A percentile compares a stretch with the other conserved stretches of the same genome.
Conservation (phyloP, 208 protist species). For the Crithidia thermophila region DNA sequence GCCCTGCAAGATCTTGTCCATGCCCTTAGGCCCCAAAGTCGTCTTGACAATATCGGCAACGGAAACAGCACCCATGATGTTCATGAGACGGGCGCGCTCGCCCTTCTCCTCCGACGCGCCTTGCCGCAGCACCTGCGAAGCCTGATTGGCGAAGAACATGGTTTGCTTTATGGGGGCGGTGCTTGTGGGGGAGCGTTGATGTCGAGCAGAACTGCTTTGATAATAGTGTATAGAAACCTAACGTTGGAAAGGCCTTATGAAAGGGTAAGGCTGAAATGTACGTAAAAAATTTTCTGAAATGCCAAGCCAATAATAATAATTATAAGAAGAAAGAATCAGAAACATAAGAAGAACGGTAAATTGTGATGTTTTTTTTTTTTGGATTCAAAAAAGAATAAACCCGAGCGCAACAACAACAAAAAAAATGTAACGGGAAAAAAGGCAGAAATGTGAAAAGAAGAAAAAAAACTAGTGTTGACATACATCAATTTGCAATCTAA, state of each 20-base stretch:
- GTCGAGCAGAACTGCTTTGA: too few species aligned
- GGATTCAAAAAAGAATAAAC: conserved; percentile 5
- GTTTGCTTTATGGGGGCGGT: conserved; percentile 2
- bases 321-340: conserved; percentile 11
- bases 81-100: conserved; percentile 92
- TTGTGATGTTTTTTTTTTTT: conserved; percentile 1
- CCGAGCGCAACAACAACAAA: background rate
- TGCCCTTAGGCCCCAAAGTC: conserved; percentile 99
- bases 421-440: background rate
- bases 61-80: conserved; percentile 90
- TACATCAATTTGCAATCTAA: too few species aligned
- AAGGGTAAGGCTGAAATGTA: background rate
- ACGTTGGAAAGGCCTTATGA: background rate
- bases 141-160: conserved; percentile 86
- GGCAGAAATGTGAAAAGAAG: background rate
- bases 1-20: conserved; percentile 97
- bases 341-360: conserved; percentile 7
- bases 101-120: conserved; percentile 94
- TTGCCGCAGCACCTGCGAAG: conserved; percentile 77
- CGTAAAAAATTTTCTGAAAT: background rate
- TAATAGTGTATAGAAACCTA: background rate
- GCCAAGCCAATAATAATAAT: conserved; percentile 4
- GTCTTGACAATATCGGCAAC: conserved; percentile 99
- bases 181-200: background rate
- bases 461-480: too few species aligned